phyloP scores from a whole-genome alignment of 2,329 filamentous ascomycete species.

The Fusarium solani-melongenae region DNA sequence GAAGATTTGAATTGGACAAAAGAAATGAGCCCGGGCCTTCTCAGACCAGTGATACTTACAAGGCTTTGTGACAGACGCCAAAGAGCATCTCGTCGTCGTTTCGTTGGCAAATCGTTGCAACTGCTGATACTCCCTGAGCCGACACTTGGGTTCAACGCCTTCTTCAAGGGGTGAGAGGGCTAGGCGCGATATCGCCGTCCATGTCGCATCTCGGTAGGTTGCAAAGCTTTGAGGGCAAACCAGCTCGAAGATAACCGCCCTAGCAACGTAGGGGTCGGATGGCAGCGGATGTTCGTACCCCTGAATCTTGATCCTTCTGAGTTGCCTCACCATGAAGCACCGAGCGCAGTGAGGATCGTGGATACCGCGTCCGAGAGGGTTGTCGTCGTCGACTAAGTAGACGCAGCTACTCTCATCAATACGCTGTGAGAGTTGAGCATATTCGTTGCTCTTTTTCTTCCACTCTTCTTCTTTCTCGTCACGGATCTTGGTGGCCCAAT shows the following conservation, averaged over 20 bases:
- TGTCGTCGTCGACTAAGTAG: constrained; percentile 39
- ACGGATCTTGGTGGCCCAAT: constrained; percentile 23
- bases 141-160: constrained; percentile 34
- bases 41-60: constrained; percentile 37
- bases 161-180: constrained; percentile 38
- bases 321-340: constrained; percentile 47
- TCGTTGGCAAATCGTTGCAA: constrained; percentile 27
- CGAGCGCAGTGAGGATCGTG: constrained; percentile 48
- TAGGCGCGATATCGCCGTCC: constrained; percentile 49
- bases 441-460: constrained; percentile 43
- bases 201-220: constrained; percentile 55
- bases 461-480: constrained; percentile 48
- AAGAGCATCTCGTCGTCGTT: constrained; percentile 31
- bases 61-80: constrained; percentile 45
- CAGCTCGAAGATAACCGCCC: constrained; percentile 56
- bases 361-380: constrained; percentile 18
- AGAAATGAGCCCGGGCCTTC: background rate
- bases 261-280: constrained; percentile 40
- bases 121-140: constrained; percentile 39
- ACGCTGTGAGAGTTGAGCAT: constrained; percentile 45
- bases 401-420: constrained; percentile 48
- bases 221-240: constrained; percentile 48
- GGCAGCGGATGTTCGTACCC: constrained; percentile 56
- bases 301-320: constrained; percentile 49
- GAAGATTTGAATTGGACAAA: background rate